Evolutionary conservation across 2,329 filamentous ascomycete species (phyloP).

Genomic region (Didymella pinodella): DNA sequence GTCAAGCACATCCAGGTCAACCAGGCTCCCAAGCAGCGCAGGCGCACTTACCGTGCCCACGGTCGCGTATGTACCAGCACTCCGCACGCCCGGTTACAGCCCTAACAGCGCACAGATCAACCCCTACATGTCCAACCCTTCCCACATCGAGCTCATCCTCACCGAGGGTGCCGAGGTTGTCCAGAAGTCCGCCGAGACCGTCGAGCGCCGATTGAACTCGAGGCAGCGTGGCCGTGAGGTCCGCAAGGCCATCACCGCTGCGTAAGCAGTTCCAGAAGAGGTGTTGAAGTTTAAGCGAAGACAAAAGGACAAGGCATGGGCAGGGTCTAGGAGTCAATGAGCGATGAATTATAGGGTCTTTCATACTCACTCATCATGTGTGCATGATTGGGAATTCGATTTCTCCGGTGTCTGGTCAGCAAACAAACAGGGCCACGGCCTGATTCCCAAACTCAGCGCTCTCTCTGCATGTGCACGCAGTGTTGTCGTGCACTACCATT

Average conservation of each 20-base stretch:
- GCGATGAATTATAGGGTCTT: slow-evolving; percentile 52
- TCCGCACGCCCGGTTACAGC: slow-evolving; percentile 1
- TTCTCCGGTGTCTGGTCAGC: slow-evolving; percentile 50
- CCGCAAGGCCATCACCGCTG: slow-evolving; percentile 68
- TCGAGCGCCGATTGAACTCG: slow-evolving; percentile 78
- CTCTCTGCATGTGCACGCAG: slow-evolving; percentile 20
- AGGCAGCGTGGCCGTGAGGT: slow-evolving; percentile 83
- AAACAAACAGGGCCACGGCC: slow-evolving; percentile 48
- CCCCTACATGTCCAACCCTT: slow-evolving; percentile 99
- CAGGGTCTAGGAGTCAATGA: slow-evolving; percentile 52
- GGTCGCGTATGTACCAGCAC: slow-evolving; percentile 82
- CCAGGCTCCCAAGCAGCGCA: slow-evolving; percentile 99
- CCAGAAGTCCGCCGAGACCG: slow-evolving; percentile 80
- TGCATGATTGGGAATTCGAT: slow-evolving; percentile 51
- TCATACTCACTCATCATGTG: slow-evolving; percentile 47
- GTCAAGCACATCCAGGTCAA: slow-evolving; percentile 99
- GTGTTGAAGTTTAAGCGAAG: slow-evolving; percentile 31
- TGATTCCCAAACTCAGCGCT: slow-evolving; percentile 38
- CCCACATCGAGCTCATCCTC: slow-evolving; percentile 99
- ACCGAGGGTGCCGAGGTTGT: slow-evolving; percentile 97
- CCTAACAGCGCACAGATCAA: slow-evolving; percentile 75
- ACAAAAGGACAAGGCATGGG: slow-evolving; percentile 45
- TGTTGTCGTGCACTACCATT: slow-evolving; percentile 16
- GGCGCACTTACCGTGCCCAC: slow-evolving; percentile 99
- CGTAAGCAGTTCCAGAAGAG: slow-evolving; percentile 49